Conservation (phyloP, 1,284 basidiomycete genomes). For the Pterulicium gracile region DNA sequence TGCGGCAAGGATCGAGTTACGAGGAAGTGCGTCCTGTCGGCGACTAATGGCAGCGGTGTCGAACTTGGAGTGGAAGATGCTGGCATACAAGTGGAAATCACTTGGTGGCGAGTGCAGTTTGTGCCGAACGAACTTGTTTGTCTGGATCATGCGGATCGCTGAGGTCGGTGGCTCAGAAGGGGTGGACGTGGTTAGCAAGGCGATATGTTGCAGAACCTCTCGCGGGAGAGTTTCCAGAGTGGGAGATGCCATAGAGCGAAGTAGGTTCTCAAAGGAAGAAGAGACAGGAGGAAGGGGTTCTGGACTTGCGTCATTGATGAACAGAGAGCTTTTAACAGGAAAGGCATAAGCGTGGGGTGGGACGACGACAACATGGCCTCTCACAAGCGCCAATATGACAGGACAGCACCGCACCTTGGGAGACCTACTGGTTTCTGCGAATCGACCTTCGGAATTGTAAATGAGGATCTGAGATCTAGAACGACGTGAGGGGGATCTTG, state of each 20-base stretch:
- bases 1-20: slow-evolving; percentile 31
- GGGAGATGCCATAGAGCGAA: slow-evolving; percentile 15
- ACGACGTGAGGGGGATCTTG: too few relatives aligned
- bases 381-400: too few relatives aligned
- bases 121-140: slow-evolving; percentile 7
- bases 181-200: slow-evolving; percentile 27
- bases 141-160: slow-evolving; percentile 29
- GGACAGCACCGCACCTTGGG: too few relatives aligned
- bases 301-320: too few relatives aligned
- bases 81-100: slow-evolving; percentile 52
- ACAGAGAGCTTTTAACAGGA: too few relatives aligned
- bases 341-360: too few relatives aligned
- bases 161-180: slow-evolving; percentile 28
- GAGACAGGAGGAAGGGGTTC: too few relatives aligned
- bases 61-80: slow-evolving; percentile 44
- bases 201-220: slow-evolving; percentile 43
- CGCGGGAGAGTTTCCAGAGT: slow-evolving; percentile 32
- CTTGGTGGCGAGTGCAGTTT: slow-evolving; percentile 26
- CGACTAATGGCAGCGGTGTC: slow-evolving; percentile 32
- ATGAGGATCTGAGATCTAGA: too few relatives aligned
- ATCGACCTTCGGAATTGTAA: too few relatives aligned
- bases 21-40: slow-evolving; percentile 16
- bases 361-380: too few relatives aligned
- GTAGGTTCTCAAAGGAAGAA: background rate
- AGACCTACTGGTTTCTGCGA: too few relatives aligned